Conservation (phyloP, 805 yeast genomes). For the Saturnispora besseyi region DNA sequence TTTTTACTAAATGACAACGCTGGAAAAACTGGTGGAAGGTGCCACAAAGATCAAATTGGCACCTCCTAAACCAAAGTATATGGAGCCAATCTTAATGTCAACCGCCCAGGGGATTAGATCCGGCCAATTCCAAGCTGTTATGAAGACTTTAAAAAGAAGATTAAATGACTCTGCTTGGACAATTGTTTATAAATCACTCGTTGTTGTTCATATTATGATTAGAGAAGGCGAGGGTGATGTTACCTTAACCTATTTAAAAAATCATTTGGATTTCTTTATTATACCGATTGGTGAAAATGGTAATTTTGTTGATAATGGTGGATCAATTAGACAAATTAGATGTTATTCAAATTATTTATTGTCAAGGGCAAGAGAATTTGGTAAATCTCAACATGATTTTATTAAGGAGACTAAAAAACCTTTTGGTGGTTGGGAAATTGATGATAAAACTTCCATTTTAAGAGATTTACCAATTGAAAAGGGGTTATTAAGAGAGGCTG, state of each 20-base stretch:
- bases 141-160: conserved; percentile 53
- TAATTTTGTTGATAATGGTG: conserved; percentile 28
- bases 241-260: conserved; percentile 59
- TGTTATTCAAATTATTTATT: conserved; percentile 67
- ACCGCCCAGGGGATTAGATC: conserved; percentile 42
- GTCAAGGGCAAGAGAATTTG: conserved; percentile 61
- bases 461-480: conserved; percentile 58
- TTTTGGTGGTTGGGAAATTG: conserved; percentile 27
- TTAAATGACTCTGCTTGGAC: conserved; percentile 85
- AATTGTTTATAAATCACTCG: conserved; percentile 73
- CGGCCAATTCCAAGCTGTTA: conserved; percentile 58
- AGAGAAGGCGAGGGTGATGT: conserved; percentile 82
- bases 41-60: conserved; percentile 76
- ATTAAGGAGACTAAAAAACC: conserved; percentile 53
- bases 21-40: conserved; percentile 69
- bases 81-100: conserved; percentile 81
- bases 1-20: conserved; percentile 44
- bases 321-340: conserved; percentile 47
- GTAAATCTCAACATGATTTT: conserved; percentile 58
- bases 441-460: conserved; percentile 48
- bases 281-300: conserved; percentile 27
- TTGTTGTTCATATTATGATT: conserved; percentile 83
- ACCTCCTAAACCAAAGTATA: conserved; percentile 95
- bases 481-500: conserved; percentile 78
- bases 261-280: conserved; percentile 50